Conservation (phyloP, 768 basidiomycete species). For the Boletus coccyginus region DNA sequence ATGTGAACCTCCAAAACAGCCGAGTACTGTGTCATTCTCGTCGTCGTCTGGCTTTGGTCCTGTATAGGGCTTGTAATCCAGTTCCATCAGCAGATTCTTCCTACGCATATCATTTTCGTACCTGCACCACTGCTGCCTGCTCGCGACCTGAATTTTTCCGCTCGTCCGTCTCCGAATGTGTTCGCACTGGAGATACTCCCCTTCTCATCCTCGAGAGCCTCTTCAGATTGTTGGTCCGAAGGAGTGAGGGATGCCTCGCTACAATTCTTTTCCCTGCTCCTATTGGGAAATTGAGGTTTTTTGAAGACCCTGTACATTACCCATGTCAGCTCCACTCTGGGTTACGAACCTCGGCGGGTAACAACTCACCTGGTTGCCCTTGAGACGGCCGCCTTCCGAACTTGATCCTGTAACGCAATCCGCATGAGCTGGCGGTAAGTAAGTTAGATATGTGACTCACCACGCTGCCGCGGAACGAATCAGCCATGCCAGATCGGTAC, state of each 20-base stretch:
- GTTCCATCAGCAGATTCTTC: neutral
- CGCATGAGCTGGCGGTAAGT: neutral
- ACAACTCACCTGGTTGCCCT: neutral
- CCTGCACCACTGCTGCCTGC: neutral
- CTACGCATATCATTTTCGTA: neutral
- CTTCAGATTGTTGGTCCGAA: neutral
- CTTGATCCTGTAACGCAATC: neutral
- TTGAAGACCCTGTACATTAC: neutral
- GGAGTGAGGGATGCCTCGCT: neutral
- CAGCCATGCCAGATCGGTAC: neutral
- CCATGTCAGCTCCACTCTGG: neutral
- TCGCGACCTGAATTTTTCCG: no score
- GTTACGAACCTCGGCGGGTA: neutral
- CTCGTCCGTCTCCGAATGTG: no score
- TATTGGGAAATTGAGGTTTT: neutral
- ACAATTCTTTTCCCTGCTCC: neutral
- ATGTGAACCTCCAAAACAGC: neutral
- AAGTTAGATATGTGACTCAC: neutral
- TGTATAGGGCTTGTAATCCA: neutral
- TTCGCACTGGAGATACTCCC: neutral
- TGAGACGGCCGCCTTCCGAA: neutral
- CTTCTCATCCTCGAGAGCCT: neutral
- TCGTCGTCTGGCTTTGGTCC: neutral
- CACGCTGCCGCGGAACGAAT: neutral
- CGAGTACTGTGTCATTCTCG: neutral